Evolutionary conservation across 371 early-diverging fungal genomes (phyloP).

Genomic region (Apophysomyces trapeziformis): DNA sequence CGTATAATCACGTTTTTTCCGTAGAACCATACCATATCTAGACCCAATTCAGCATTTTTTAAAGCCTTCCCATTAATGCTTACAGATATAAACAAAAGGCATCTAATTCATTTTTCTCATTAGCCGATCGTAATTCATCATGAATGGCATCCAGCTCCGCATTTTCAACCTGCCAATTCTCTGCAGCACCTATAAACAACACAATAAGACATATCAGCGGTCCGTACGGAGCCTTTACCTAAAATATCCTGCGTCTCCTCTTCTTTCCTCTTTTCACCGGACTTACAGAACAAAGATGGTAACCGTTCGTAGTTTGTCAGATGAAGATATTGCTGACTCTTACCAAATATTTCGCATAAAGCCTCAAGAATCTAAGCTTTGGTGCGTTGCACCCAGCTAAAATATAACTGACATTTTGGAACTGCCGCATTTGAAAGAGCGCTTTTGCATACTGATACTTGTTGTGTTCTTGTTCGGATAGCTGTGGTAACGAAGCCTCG

Average conservation of each 20-base stretch:
- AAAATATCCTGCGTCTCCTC: slow-evolving; percentile 62
- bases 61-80: slow-evolving; percentile 13
- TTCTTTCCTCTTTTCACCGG: slow-evolving; percentile 66
- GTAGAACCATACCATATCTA: slow-evolving; percentile 62
- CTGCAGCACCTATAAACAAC: slow-evolving; percentile 42
- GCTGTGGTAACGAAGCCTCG: slow-evolving; percentile 23
- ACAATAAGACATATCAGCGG: neutral
- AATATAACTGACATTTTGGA: slow-evolving; percentile 59
- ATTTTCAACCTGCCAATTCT: slow-evolving; percentile 50
- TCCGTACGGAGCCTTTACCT: slow-evolving; percentile 27
- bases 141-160: slow-evolving; percentile 51
- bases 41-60: neutral
- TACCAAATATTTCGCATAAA: slow-evolving; percentile 75
- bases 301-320: neutral
- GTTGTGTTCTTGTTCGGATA: slow-evolving; percentile 50
- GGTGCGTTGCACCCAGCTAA: slow-evolving; percentile 53
- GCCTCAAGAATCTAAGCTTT: slow-evolving; percentile 64
- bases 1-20: slow-evolving; percentile 45
- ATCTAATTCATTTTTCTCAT: slow-evolving; percentile 55
- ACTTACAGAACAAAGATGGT: slow-evolving; percentile 32
- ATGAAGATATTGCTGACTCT: neutral
- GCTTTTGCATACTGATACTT: slow-evolving; percentile 70
- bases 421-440: slow-evolving; percentile 75
- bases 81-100: slow-evolving; percentile 74
- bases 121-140: slow-evolving; percentile 50